Evolutionary conservation across 192 early-diverging fungal species (phyloP), one percentile per base, ranked within the genome.

Genomic region (Coemansia sp.): DNA sequence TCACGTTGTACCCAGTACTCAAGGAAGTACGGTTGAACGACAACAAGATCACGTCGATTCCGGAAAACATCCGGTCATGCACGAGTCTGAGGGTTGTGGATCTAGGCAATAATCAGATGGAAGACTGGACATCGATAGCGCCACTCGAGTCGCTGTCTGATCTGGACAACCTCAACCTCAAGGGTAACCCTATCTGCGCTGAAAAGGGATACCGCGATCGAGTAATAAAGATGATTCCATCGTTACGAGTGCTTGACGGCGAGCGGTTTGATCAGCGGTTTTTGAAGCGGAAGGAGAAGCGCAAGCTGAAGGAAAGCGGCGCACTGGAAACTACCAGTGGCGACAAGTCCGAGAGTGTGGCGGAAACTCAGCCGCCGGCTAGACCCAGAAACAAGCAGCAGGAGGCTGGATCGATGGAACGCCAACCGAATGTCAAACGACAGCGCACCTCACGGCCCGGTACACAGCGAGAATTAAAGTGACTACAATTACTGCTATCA

Each of bases 11-110:
- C 24, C 73, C 83, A 0, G 44, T 83, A 37, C 76, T 95, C 3
- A 87, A 88, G 66, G 92, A 95, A 66, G 67, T 94, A 24, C 73
- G 92, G 43, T 68, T 95, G 47, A 89, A 88, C 61, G 87, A 94
- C 67, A 94, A 94, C 81, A 86, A 87, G 59, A 84, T 95, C 45
- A 34, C 78, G 29, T 67, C 76, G 3, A 70, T 92, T 12, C 87
- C 88, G 9, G 88, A 89, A 37, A 70, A 84, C 16, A 68, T 91
- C 4, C 64, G 86, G 44, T 45, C 66, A 30, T 85, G 85, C 68
- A 71, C 49, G 27, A 78, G 82, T 12, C 73, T 95, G 40, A 88
- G 89, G 58, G 88, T 90, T 29, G 55, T 94, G 44, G 92, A 95
- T 72, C 59, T 94, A 10, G 92, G 90, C 12, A 84, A 85, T 59